Percentiles rank a stretch among this genome's conserved stretches.
phyloP scores from a whole-genome alignment of 2,329 filamentous ascomycete species.

The Pseudopithomyces chartarum region DNA sequence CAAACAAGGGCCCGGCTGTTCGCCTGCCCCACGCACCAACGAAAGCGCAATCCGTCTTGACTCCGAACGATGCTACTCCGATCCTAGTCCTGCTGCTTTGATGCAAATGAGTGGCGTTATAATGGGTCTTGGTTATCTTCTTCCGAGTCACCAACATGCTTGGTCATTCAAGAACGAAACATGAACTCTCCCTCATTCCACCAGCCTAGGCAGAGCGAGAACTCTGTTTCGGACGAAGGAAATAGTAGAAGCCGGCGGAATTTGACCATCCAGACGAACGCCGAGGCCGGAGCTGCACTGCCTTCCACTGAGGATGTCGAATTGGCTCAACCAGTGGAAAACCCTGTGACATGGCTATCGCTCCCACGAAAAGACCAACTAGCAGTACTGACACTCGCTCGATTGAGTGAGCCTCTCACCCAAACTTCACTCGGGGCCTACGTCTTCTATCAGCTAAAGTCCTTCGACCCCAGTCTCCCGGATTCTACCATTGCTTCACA shows the following conservation, averaged over 20 bases:
- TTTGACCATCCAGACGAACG: conserved; percentile 24
- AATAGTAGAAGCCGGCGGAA: conserved; percentile 5
- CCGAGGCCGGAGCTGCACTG: conserved; percentile 19
- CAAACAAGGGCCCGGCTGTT: neutral
- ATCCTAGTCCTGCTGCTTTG: neutral
- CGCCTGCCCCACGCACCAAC: conserved; percentile 3
- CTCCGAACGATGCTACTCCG: neutral
- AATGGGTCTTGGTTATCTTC: neutral
- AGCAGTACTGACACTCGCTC: conserved; percentile 75
- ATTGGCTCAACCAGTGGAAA: conserved; percentile 41
- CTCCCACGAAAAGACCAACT: conserved; percentile 80
- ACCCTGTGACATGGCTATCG: conserved; percentile 69
- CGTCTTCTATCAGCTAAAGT: conserved; percentile 87
- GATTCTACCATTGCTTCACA: conserved; percentile 73
- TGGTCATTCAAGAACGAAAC: neutral
- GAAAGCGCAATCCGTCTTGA: neutral
- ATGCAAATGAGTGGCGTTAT: neutral
- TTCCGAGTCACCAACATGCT: neutral
- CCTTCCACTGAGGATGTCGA: conserved; percentile 28
- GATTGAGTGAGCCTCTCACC: conserved; percentile 80
- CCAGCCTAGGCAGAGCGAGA: neutral
- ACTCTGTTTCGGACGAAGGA: neutral
- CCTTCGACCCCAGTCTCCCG: conserved; percentile 66
- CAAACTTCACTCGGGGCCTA: conserved; percentile 71
- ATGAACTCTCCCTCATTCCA: too few relatives aligned